Conservation (phyloP, 768 basidiomycete species). For the Suillus ampliporus region DNA sequence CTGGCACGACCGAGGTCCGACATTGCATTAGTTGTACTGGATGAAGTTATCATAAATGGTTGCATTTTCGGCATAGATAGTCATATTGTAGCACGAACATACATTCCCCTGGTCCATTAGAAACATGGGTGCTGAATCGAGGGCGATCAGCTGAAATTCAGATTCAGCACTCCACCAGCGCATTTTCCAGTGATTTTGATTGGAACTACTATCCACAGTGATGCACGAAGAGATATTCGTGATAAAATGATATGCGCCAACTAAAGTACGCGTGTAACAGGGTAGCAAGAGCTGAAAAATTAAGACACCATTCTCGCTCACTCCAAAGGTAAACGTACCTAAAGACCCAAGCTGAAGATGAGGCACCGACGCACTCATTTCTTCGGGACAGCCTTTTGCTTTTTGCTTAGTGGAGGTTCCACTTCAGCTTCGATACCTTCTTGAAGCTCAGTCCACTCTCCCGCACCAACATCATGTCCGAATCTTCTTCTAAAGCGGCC, state of each 20-base stretch:
- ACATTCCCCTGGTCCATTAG: too few relatives aligned
- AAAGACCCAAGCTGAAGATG: background rate
- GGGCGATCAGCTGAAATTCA: too few relatives aligned
- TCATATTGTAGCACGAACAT: too few relatives aligned
- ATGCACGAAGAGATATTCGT: too few relatives aligned
- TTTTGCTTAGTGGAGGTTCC: conserved; percentile 28
- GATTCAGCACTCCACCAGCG: too few relatives aligned
- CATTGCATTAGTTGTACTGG: too few relatives aligned
- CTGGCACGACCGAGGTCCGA: too few relatives aligned
- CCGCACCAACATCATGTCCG: conserved; percentile 51
- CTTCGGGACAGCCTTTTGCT: conserved; percentile 8
- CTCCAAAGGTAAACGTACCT: background rate
- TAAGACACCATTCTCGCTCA: conserved; percentile 4
- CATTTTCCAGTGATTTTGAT: too few relatives aligned
- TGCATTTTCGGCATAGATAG: too few relatives aligned
- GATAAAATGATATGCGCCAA: background rate
- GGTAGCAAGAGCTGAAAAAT: background rate
- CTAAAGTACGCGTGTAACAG: background rate
- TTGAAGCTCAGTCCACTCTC: conserved; percentile 35
- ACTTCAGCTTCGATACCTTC: conserved; percentile 28
- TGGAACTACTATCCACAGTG: too few relatives aligned
- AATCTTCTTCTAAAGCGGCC: conserved; percentile 83
- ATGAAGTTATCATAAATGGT: too few relatives aligned
- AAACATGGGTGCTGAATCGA: too few relatives aligned
- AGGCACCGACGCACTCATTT: conserved; percentile 5